A percentile compares a stretch with the other conserved stretches of the same genome.
Conservation (phyloP, 2,329 filamentous ascomycete genomes). For the Dryadomyces quercus-mongolicae region DNA sequence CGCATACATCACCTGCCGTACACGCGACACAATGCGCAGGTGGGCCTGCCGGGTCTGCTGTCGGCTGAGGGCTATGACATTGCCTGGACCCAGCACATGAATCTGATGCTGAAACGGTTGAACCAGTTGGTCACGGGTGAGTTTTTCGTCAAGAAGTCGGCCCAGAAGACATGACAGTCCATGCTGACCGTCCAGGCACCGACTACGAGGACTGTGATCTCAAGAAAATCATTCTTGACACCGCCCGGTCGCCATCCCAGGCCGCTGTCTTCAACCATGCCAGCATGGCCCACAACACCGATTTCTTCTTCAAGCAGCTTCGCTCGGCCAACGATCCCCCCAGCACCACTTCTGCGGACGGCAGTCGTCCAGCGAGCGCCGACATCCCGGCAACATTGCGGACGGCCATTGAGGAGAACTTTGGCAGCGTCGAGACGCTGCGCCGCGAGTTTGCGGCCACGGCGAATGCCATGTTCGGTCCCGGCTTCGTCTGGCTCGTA, state of each 20-base stretch:
- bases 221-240: constrained; percentile 59
- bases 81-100: constrained; percentile 77
- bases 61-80: constrained; percentile 57
- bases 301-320: constrained; percentile 63
- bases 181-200: constrained; percentile 35
- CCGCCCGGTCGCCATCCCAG: constrained; percentile 64
- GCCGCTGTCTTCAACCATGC: constrained; percentile 90
- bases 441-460: constrained; percentile 68
- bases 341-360: neutral
- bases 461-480: constrained; percentile 86
- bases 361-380: neutral
- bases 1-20: constrained; percentile 21
- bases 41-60: constrained; percentile 39
- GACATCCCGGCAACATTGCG: constrained; percentile 44
- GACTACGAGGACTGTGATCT: constrained; percentile 42
- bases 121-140: constrained; percentile 63
- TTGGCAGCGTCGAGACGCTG: constrained; percentile 74
- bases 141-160: constrained; percentile 14
- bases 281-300: constrained; percentile 89
- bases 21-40: constrained; percentile 31
- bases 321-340: constrained; percentile 9
- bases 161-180: neutral
- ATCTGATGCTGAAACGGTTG: constrained; percentile 59
- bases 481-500: constrained; percentile 94
- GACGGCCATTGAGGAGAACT: constrained; percentile 52